Evolutionary conservation across 352 stramenopile species (phyloP).

Genomic region (Saprolegnia diclina): DNA sequence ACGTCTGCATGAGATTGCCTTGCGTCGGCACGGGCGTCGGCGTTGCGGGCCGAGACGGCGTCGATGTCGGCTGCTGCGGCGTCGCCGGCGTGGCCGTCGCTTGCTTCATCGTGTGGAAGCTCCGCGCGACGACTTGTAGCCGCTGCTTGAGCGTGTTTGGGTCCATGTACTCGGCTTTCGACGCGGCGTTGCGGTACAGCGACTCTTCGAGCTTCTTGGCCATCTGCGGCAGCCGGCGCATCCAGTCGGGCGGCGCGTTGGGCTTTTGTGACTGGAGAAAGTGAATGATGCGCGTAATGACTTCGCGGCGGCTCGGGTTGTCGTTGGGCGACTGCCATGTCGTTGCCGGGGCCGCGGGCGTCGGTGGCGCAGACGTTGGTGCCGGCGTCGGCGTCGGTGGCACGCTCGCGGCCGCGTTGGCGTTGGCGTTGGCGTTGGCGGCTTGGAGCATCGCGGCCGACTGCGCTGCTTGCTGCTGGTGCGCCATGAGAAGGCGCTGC

Average conservation of each 20-base stretch:
- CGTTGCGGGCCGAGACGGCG: conserved; percentile 22
- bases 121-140: conserved; percentile 92
- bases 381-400: conserved; percentile 40
- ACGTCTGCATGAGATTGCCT: background rate
- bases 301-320: conserved; percentile 35
- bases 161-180: conserved; percentile 94
- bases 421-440: background rate
- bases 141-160: conserved; percentile 91
- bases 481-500: conserved; percentile 2
- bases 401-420: no score
- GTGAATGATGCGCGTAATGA: conserved; percentile 90
- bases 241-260: conserved; percentile 94
- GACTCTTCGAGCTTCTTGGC: conserved; percentile 95
- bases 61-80: conserved; percentile 19
- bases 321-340: conserved; percentile 15
- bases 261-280: conserved; percentile 93
- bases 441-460: conserved; percentile 29
- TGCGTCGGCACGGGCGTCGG: conserved; percentile 29
- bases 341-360: background rate
- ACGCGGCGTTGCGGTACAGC: conserved; percentile 87
- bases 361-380: background rate
- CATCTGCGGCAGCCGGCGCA: conserved; percentile 97
- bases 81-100: conserved; percentile 57
- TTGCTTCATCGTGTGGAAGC: conserved; percentile 29
- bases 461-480: conserved; percentile 3